A percentile compares a stretch with the other conserved stretches of the same genome.
Conservation (phyloP, 345 rosid species). For the Toxicodendron radicans region DNA sequence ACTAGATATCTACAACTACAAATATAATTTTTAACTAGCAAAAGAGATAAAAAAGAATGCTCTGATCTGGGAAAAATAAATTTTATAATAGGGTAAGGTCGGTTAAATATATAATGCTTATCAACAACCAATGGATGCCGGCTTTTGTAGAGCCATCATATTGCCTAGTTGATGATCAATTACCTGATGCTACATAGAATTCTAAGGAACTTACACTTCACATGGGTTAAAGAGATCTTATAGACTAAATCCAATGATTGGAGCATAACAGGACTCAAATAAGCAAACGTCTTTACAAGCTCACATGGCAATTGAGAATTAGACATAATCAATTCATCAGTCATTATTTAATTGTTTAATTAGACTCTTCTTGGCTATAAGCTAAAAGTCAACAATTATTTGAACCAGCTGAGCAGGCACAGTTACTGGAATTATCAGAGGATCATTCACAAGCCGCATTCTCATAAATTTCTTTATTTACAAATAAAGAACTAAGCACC, state of each 20-base stretch:
- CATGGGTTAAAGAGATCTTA: neutral
- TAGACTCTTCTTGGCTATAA: no score
- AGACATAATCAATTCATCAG: no score
- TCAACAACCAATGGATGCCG: neutral
- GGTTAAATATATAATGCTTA: neutral
- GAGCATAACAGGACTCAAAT: no score
- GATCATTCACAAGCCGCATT: neutral
- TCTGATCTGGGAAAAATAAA: neutral
- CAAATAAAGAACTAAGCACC: neutral
- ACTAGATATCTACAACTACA: neutral
- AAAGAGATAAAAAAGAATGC: neutral
- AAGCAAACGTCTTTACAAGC: no score
- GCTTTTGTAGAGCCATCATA: no score
- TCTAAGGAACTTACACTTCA: slow-evolving; percentile 11
- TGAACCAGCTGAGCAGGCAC: neutral
- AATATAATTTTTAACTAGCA: neutral
- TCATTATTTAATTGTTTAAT: no score
- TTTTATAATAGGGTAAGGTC: neutral
- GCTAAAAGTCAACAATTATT: no score
- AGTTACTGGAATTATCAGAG: neutral
- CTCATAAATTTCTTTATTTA: neutral
- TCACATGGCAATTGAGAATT: no score
- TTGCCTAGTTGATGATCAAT: neutral
- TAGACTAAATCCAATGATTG: no score
- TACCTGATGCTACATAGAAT: neutral